Conservation (phyloP, 768 basidiomycete species). For the Phaeotremella skinneri region DNA sequence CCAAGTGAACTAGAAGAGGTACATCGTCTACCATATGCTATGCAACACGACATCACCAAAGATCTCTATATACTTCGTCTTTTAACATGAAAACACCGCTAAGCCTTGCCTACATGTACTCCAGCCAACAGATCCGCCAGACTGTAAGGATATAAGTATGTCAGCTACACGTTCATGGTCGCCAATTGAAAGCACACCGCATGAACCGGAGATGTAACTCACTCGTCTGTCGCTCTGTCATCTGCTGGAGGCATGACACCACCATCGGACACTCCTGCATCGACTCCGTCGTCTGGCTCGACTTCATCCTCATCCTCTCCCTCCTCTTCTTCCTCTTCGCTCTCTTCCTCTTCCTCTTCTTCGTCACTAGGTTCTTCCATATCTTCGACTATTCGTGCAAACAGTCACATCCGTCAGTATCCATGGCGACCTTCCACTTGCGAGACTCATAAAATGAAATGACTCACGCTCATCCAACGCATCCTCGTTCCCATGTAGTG, state of each 20-base stretch:
- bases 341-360: constrained; percentile 54
- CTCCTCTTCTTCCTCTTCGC: constrained; percentile 26
- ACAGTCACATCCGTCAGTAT: too few relatives aligned
- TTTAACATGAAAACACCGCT: too few relatives aligned
- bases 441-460: not conserved
- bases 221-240: constrained; percentile 43
- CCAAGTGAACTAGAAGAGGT: too few relatives aligned
- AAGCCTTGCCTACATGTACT: constrained; percentile 21
- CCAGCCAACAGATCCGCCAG: constrained; percentile 44
- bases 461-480: constrained; percentile 65
- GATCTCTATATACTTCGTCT: too few relatives aligned
- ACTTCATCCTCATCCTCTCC: constrained; percentile 28
- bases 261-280: constrained; percentile 22
- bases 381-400: constrained; percentile 67
- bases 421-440: too few relatives aligned
- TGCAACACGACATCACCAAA: not conserved
- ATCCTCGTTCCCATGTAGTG: constrained; percentile 63
- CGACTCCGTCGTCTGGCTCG: constrained; percentile 25
- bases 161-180: not conserved
- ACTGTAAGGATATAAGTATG: constrained; percentile 9
- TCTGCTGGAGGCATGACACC: constrained; percentile 29
- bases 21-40: too few relatives aligned
- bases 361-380: constrained; percentile 65
- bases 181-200: not conserved
- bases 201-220: constrained; percentile 16